Conservation (phyloP, 805 yeast genomes). For the Candida ipomoeae region DNA sequence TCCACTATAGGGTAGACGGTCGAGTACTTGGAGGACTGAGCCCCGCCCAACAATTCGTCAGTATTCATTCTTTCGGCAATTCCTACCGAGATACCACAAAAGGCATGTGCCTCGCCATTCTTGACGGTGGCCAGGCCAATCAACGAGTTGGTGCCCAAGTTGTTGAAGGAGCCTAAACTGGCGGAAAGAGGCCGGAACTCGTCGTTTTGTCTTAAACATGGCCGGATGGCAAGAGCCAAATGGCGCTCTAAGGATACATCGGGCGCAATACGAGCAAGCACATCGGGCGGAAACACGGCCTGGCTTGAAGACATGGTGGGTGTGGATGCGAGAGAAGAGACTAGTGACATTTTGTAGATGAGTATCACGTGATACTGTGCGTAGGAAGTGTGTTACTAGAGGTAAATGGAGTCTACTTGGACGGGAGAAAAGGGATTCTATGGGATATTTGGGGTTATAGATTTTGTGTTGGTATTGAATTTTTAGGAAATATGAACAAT, state of each 20-base stretch:
- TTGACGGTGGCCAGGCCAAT: conserved; percentile 69
- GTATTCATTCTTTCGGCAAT: conserved; percentile 49
- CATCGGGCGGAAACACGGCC: conserved; percentile 72
- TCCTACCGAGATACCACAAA: conserved; percentile 69
- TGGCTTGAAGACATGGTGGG: conserved; percentile 11
- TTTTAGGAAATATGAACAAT: too few species aligned
- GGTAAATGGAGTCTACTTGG: too few species aligned
- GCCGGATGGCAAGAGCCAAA: conserved; percentile 69
- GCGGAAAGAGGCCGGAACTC: conserved; percentile 61
- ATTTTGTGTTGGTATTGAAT: too few species aligned
- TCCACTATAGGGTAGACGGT: conserved; percentile 71
- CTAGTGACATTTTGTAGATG: conserved; percentile 1
- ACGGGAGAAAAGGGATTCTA: too few species aligned
- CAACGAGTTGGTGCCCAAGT: conserved; percentile 29
- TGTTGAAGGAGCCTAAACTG: conserved; percentile 35
- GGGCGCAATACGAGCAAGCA: conserved; percentile 80
- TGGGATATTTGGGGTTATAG: too few species aligned
- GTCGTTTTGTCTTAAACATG: conserved; percentile 62
- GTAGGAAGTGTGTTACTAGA: not conserved
- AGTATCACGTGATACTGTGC: conserved; percentile 3
- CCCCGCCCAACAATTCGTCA: conserved; percentile 23
- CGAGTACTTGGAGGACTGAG: conserved; percentile 18
- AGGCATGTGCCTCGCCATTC: conserved; percentile 67
- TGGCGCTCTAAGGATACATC: conserved; percentile 79
- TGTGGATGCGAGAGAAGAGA: not conserved